These are phyloP conservation scores for Taphrina populina DNA, from an alignment of 1,139 yeast genomes.

Conservation along the genomic window DNA sequence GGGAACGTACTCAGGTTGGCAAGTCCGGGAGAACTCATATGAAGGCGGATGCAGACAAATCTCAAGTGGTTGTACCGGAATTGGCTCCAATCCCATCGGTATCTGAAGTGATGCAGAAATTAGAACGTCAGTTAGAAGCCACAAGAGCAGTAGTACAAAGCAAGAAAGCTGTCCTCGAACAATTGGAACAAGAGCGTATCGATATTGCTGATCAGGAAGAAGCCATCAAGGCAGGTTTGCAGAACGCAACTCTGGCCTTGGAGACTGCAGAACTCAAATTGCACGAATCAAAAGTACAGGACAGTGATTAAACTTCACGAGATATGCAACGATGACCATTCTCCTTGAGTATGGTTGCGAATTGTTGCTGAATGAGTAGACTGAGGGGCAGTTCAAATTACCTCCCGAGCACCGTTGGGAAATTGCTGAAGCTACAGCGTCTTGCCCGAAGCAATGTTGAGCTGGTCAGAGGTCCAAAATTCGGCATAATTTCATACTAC, in stretches of 20 bases:
- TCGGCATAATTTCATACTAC: too few relatives aligned
- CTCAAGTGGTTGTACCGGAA: not conserved
- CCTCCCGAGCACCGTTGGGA: too few relatives aligned
- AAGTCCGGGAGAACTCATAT: not conserved
- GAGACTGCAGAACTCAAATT: slow-evolving; percentile 12
- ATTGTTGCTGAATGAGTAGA: too few relatives aligned
- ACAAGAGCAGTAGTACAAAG: not conserved
- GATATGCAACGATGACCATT: too few relatives aligned
- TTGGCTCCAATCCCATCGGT: slow-evolving; percentile 1
- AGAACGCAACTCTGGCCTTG: slow-evolving; percentile 3
- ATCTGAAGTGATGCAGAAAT: not conserved
- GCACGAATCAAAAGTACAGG: too few relatives aligned
- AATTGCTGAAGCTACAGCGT: too few relatives aligned
- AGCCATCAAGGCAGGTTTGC: slow-evolving; percentile 6
- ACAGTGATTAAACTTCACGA: too few relatives aligned
- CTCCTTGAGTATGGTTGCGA: too few relatives aligned
- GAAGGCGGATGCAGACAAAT: not conserved
- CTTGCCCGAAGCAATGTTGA: too few relatives aligned
- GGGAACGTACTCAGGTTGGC: slow-evolving; percentile 22
- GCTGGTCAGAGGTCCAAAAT: too few relatives aligned
- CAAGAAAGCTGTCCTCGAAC: not conserved
- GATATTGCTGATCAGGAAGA: slow-evolving; percentile 15
- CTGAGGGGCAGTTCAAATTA: too few relatives aligned
- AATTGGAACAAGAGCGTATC: slow-evolving; percentile 1
- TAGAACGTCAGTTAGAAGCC: not conserved